Conservation (phyloP, 108 stramenopile genomes). For the Cyclotella atomus region DNA sequence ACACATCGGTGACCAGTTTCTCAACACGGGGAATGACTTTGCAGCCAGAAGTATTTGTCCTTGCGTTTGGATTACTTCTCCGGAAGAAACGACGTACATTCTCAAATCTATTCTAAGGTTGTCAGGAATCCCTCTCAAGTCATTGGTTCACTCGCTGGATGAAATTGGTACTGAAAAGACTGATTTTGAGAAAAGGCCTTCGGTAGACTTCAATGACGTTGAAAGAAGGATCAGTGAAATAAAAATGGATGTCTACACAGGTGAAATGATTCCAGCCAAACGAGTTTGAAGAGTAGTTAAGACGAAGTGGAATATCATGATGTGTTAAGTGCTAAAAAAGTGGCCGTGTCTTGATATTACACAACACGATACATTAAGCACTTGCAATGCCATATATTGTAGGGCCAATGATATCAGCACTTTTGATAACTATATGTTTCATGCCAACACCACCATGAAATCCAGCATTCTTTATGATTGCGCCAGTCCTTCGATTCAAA, state of each 20-base stretch:
- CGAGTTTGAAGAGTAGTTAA: not conserved
- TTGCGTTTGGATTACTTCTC: conserved; percentile 93
- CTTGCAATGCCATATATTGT: conserved; percentile 51
- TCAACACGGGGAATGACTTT: conserved; percentile 93
- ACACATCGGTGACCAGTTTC: conserved; percentile 90
- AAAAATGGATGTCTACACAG: conserved; percentile 91
- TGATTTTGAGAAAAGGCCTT: conserved; percentile 16
- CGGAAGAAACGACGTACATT: conserved; percentile 91
- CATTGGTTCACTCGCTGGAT: conserved; percentile 36
- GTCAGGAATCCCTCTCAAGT: conserved; percentile 62
- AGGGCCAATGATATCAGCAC: conserved; percentile 30
- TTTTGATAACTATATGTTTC: conserved; percentile 36
- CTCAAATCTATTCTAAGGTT: conserved; percentile 83
- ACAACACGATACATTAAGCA: conserved; percentile 8
- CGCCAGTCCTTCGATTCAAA: conserved; percentile 74
- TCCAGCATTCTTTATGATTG: conserved; percentile 43
- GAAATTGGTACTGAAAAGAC: conserved; percentile 16
- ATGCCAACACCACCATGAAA: conserved; percentile 35
- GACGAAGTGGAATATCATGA: not conserved
- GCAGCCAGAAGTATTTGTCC: conserved; percentile 86
- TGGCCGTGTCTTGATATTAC: not conserved
- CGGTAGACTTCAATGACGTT: conserved; percentile 74
- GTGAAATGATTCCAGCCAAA: conserved; percentile 53
- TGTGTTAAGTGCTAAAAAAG: not conserved
- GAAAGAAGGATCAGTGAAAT: conserved; percentile 64